Evolutionary conservation across 805 yeast genomes (phyloP), one percentile per base, ranked within the genome.

Genomic region (Teunomyces gatunensis): DNA sequence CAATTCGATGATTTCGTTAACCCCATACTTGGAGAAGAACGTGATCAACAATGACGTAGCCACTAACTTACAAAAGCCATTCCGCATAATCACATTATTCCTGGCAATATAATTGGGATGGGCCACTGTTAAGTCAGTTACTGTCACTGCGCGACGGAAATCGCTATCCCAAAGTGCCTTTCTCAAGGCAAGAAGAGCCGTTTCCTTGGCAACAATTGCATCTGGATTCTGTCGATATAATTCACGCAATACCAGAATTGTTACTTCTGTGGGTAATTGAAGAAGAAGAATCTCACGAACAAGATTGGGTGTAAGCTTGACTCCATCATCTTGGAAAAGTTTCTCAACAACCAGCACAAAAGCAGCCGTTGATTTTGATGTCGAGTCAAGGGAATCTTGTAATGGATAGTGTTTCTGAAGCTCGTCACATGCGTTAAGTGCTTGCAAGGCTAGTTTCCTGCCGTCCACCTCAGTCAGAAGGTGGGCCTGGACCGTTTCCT

Each of bases 131-230:
- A 74, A 58, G 51, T 84, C 87, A 18, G 87, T 71, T 39, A 85
- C 62, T 41, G 72, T 71, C 34, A 85, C 62, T 0, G 90, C 88
- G 36, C 71, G 69, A 23, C 73, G 70, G 49, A 83, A 71, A 42
- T 84, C 81, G 1, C 81, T 85, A 51, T 79, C 72, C 64, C 73
- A 83, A 2, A 85, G 60, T n/a, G 82, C 71, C 36, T 74, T 62
- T 15, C 91, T 62, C 50, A 86, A 78, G 3, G 90, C 87, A n/a
- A 85, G 75, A 68, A 83, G 70, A 3, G 85, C 81, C 0, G 66
- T 58, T 0, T 64, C 60, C 42, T 65, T 63, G 7, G 67, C 68
- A 7, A 81, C 69, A 34, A 44, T 20, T 2, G 50, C 44, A 10
- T 25, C 47, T 2, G 61, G 56, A 43, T 54, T 56, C 20, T 54